Conservation (phyloP, 768 basidiomycete genomes). For the Antrodiella citrinella region DNA sequence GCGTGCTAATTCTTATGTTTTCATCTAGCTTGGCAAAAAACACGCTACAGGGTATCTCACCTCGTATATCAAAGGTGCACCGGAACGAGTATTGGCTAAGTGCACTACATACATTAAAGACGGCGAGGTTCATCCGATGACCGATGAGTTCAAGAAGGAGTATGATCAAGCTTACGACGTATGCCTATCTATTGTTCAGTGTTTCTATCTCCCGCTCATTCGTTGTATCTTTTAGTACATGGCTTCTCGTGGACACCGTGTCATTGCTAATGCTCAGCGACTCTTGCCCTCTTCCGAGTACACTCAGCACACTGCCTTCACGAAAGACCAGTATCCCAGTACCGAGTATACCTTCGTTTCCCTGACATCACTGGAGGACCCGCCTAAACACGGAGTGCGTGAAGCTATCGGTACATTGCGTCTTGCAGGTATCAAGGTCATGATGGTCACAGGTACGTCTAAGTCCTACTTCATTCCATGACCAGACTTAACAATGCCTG, state of each 20-base stretch:
- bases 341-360: conserved; percentile 56
- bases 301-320: conserved; percentile 40
- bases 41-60: conserved; percentile 42
- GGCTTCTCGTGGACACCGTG: conserved; percentile 70
- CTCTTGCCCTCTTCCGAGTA: conserved; percentile 45
- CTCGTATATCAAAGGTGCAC: conserved; percentile 61
- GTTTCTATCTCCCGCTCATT: too few relatives aligned
- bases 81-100: conserved; percentile 59
- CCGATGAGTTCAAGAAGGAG: conserved; percentile 41
- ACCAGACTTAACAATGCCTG: background rate
- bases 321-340: conserved; percentile 47
- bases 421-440: conserved; percentile 65
- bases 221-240: conserved; percentile 44
- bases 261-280: conserved; percentile 62
- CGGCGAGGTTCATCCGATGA: conserved; percentile 38
- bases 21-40: conserved; percentile 42
- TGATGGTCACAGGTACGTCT: conserved; percentile 61
- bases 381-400: conserved; percentile 63
- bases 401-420: conserved; percentile 66
- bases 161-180: conserved; percentile 62
- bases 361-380: conserved; percentile 61
- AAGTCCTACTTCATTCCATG: background rate
- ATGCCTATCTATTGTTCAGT: conserved; percentile 14
- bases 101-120: conserved; percentile 53
- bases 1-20: background rate